Evolutionary conservation across 495 filamentous ascomycete species (phyloP), one percentile per base, ranked within the genome.

Genomic region (Hyaloscypha bicolor): DNA sequence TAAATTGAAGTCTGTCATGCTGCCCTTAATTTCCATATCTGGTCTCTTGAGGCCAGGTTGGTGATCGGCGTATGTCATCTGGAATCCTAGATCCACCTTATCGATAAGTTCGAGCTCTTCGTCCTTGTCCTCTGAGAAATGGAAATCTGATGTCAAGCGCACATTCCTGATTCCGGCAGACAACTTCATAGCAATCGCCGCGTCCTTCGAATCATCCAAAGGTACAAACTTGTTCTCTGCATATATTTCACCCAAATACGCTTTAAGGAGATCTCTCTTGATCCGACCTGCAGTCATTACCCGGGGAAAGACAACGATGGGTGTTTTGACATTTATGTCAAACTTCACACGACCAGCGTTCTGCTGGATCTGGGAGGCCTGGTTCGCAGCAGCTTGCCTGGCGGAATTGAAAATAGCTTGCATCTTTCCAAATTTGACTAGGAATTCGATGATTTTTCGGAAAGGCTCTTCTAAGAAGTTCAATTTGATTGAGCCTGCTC

Each of bases 351-450:
- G 91, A 70, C 88, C 91, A 4, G 91, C 91, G 74, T 88, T 93
- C 71, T 97, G 89, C 72, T 97, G 94, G 12, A 99, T 83, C 75
- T 97, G 92, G 59, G 86, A 96, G 8, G 95, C 95, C 76, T 97
- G 94, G 66, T 91, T 94, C 30, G 93, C 91, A n/a, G 95, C 95
- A 60, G 95, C 95, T 77, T 94, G 92, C 30, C 96, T 87, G 25
- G 95, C 95, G 22, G 95, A 94, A 76, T 99, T 98, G 83, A 97
- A 98, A 57, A 99, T 93, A 29, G 95, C 93, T 77, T 98, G 95
- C 95, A 99, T 99, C 79, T 96, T 96, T 65, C 95, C 95, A 73
- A 99, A 99, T 71, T 99, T 99, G 72, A 99, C 92, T 33, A 93
- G 82, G 78, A 98, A 99, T 73, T 97, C 91, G 78, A 98, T 92